Evolutionary conservation across 2,329 filamentous ascomycete species (phyloP).

Genomic region (Acrodontium crateriforme): DNA sequence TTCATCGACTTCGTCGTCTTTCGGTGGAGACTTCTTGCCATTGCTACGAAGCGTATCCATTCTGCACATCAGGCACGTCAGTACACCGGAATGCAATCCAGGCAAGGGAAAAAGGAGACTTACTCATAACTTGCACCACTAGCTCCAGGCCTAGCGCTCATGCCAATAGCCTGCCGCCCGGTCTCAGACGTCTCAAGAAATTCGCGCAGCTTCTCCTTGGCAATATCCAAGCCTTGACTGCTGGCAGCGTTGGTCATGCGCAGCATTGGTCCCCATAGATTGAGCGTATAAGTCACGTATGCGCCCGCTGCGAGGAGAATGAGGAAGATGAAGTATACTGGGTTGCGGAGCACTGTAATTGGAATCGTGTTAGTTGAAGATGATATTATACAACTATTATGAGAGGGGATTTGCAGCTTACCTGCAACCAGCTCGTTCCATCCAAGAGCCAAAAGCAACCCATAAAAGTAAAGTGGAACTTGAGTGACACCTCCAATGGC

Average conservation of each 20-base stretch:
- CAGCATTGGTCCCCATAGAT: conserved; percentile 88
- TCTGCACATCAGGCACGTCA: conserved; percentile 7
- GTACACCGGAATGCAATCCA: conserved; percentile 3
- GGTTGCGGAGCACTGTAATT: conserved; percentile 86
- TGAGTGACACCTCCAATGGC: conserved; percentile 92
- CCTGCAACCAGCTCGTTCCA: conserved; percentile 97
- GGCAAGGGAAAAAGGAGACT: neutral
- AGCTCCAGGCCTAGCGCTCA: conserved; percentile 46
- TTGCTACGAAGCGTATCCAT: conserved; percentile 29
- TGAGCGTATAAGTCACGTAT: conserved; percentile 85
- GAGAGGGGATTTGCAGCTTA: conserved; percentile 47
- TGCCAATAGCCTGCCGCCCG: conserved; percentile 67
- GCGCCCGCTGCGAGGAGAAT: conserved; percentile 61
- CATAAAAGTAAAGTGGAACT: conserved; percentile 90
- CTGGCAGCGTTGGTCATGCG: conserved; percentile 88
- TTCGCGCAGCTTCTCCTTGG: conserved; percentile 79
- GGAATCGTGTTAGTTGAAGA: too few species aligned
- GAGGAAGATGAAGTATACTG: conserved; percentile 80
- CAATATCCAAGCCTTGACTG: conserved; percentile 74
- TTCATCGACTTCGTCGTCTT: conserved; percentile 23
- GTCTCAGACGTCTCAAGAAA: conserved; percentile 82
- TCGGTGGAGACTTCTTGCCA: conserved; percentile 24
- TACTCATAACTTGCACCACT: conserved; percentile 27
- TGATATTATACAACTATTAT: neutral
- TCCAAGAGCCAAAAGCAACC: conserved; percentile 73